Conservation (phyloP, 2,329 filamentous ascomycete genomes). For the Microdochium paspali region DNA sequence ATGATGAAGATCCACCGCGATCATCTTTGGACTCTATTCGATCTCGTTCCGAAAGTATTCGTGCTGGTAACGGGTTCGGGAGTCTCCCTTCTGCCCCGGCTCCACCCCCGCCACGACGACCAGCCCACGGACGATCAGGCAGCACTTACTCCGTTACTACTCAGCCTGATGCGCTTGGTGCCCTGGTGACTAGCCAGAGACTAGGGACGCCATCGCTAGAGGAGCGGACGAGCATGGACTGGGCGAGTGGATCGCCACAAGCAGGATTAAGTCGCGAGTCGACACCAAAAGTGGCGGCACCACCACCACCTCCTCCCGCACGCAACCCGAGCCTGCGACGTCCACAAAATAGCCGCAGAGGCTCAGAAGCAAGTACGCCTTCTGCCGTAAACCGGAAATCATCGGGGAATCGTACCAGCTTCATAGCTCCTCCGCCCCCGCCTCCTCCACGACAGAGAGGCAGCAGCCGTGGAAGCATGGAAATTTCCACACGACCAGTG, state of each 20-base stretch:
- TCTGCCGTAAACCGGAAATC: constrained; percentile 20
- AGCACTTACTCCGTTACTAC: constrained; percentile 6
- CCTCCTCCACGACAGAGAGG: constrained; percentile 37
- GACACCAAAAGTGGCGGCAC: constrained; percentile 22
- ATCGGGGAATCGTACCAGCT: constrained; percentile 14
- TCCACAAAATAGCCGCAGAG: constrained; percentile 25
- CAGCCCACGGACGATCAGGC: constrained; percentile 22
- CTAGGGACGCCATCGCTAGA: neutral
- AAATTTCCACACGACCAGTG: constrained; percentile 11
- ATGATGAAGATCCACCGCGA: constrained; percentile 30
- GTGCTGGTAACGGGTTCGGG: constrained; percentile 23
- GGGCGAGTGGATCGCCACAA: constrained; percentile 1
- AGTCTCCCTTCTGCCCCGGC: constrained; percentile 26
- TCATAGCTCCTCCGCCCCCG: constrained; percentile 33
- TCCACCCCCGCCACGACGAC: constrained; percentile 46
- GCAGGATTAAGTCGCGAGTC: neutral
- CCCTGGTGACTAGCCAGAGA: neutral
- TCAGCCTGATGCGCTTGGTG: neutral
- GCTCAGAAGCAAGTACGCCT: constrained; percentile 24
- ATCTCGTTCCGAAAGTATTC: constrained; percentile 35
- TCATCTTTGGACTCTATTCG: constrained; percentile 41
- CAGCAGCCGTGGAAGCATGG: constrained; percentile 33
- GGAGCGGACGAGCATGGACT: neutral
- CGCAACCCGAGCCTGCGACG: constrained; percentile 33
- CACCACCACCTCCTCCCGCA: constrained; percentile 36